Evolutionary conservation across 495 filamentous ascomycete genomes (phyloP).

Genomic region (Clavariopsis aquatica): DNA sequence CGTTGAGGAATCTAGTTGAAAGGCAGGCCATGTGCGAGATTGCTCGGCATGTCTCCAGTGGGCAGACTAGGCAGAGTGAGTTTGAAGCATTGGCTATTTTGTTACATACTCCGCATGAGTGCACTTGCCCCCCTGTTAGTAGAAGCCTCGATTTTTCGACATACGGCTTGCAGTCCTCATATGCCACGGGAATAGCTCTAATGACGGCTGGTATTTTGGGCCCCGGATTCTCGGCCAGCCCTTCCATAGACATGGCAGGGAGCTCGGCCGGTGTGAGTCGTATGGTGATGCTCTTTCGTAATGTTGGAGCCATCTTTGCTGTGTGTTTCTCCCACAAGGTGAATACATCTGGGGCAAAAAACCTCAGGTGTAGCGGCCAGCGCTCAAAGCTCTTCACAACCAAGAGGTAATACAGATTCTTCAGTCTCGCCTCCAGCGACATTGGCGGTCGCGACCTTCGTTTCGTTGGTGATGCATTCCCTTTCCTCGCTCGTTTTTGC

Average conservation of each 20-base stretch:
- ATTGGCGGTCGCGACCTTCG: slow-evolving; percentile 55
- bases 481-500: slow-evolving; percentile 41
- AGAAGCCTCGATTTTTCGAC: slow-evolving; percentile 69
- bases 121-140: slow-evolving; percentile 59
- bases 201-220: slow-evolving; percentile 20
- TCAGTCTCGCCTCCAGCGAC: slow-evolving; percentile 63
- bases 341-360: slow-evolving; percentile 72
- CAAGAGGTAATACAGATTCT: slow-evolving; percentile 76
- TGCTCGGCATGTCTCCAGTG: slow-evolving; percentile 63
- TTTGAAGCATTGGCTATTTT: slow-evolving; percentile 49
- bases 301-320: slow-evolving; percentile 49
- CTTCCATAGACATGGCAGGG: slow-evolving; percentile 49
- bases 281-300: slow-evolving; percentile 56
- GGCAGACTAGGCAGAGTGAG: slow-evolving; percentile 68
- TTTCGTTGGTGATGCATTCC: slow-evolving; percentile 36
- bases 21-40: slow-evolving; percentile 78
- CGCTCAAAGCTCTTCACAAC: slow-evolving; percentile 71
- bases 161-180: slow-evolving; percentile 63
- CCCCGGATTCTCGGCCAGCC: not conserved
- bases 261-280: slow-evolving; percentile 45
- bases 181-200: slow-evolving; percentile 61
- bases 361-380: slow-evolving; percentile 82
- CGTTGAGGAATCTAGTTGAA: slow-evolving; percentile 61
- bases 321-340: slow-evolving; percentile 66
- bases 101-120: slow-evolving; percentile 66